Percentiles rank a stretch among this genome's conserved stretches.
These are phyloP conservation scores for Marasmius sp. DNA, from an alignment of 1,284 basidiomycete genomes.

Conservation along the genomic window DNA sequence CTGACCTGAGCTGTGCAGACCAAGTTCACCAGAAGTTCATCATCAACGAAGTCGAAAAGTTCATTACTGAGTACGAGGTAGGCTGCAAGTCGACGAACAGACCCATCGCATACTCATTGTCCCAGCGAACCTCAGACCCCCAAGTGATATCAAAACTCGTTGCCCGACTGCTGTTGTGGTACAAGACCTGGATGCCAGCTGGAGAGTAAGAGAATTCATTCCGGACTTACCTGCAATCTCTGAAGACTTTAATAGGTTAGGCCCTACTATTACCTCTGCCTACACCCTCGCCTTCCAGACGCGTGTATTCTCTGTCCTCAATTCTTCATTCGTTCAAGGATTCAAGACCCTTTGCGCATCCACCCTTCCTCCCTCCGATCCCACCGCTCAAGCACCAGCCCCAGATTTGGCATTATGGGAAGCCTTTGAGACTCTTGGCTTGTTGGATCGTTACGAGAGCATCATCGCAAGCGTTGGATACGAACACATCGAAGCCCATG, in stretches of 20 bases:
- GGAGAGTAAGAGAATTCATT: conserved; percentile 43
- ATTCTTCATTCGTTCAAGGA: conserved; percentile 60
- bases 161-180: conserved; percentile 63
- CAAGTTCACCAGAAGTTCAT: conserved; percentile 63
- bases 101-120: background rate
- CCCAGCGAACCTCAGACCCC: conserved; percentile 46
- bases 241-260: conserved; percentile 45
- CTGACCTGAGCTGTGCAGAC: conserved; percentile 39
- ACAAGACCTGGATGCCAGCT: conserved; percentile 61
- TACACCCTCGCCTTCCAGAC: conserved; percentile 72
- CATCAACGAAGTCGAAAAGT: conserved; percentile 53
- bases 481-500: conserved; percentile 77
- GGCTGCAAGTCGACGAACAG: conserved; percentile 6
- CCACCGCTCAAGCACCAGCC: conserved; percentile 21
- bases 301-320: conserved; percentile 64
- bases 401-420: conserved; percentile 49
- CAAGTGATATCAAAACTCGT: conserved; percentile 52
- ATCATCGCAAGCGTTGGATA: conserved; percentile 84
- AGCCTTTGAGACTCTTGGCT: conserved; percentile 70
- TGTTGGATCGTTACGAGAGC: conserved; percentile 84
- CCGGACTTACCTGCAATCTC: background rate
- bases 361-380: conserved; percentile 46
- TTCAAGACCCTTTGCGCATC: conserved; percentile 64
- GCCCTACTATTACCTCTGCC: conserved; percentile 53
- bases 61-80: conserved; percentile 65